Evolutionary conservation across 768 basidiomycete genomes (phyloP), one percentile per base, ranked within the genome.

Genomic region (Lentinula boryana): DNA sequence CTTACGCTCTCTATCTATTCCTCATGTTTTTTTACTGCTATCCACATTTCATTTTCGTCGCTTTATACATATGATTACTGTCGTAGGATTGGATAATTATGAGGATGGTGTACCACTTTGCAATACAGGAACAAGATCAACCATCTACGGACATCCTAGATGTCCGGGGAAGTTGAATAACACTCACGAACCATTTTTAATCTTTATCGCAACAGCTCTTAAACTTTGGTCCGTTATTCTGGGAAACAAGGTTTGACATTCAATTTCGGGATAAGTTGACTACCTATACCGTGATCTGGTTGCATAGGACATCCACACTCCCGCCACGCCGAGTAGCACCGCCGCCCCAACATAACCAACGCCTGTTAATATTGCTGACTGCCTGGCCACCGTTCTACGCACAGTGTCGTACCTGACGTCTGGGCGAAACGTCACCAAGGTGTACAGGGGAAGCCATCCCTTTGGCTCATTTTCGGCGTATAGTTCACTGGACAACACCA

Each of bases 341-440:
- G 71, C 71, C 62, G 79, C 73, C 58, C 81, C 82, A 65, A 77
- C 68, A 78, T 82, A 81, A 23, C 79, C 82, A 13, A 79, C 68
- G 54, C 72, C 69, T 56, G 75, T 71, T 63, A 98, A 75, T 57
- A 91, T 78, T 33, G 70, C 72, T n/a, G 81, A 76, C 75, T 99
- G 96, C 69, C 79, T 75, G 62, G 73, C 78, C 60, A 88, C 88
- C 72, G 85, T 87, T 69, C 77, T 80, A 70, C 84, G 82, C 21
- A 88, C 95, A 54, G 85, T 86, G 60, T 87, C 85, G 70, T 99
- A 99, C 71, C 87, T 88, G 67, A 99, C 85, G 74, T 98, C 96
- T 55, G 94, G 93, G 44, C 96, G 84, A 77, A 99, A 99, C 48
- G 96, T 98, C 65, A 97, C 89, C 95, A 98, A 97, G 36, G 93